Evolutionary conservation across 257 asterid genomes (phyloP), one percentile per base, ranked within the genome.

Genomic region (Salvia splendens): DNA sequence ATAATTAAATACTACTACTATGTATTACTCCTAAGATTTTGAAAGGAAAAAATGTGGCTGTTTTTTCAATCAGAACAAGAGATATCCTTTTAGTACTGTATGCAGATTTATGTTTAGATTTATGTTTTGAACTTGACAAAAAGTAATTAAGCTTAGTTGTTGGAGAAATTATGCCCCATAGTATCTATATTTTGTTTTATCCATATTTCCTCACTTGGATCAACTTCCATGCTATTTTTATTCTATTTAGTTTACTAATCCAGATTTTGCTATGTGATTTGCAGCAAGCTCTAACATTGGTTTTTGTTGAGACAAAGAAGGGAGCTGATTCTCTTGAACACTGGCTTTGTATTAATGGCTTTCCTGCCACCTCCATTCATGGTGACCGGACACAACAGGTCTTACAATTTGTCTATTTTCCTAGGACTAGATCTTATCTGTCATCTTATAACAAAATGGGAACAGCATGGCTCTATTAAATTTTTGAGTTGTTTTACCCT

Each of bases 321-420:
- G 96, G 98, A 53, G 98, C 98, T 12, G 98, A 92, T 82, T 79
- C 96, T 3, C 87, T 92, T 55, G 98, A 91, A 74, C 90, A 92
- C 78, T 92, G 98, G 98, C 91, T 92, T 42, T 85, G 85, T 75
- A 56, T 83, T 55, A 92, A 89, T 76, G 89, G 89, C 61, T 89
- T 89, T 66, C 96, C 95, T 53, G 98, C 96, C 72, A 80, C 96
- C 61, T 81, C 95, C 42, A 92, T 92, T 71, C 98, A 91, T 71
- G 98, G 98, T 57, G 98, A 91, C 80, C 81, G 98, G 80, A 89
- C 96, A 47, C 96, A 89, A 65, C 98, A 89, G 95, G 98, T 91
- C 54, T 33, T 73, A 64, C 28, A 56, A 15, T 46, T 20, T 52
- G 8, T 62, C 41, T 49, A 43, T 59, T 57, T 61, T 28, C 42